A percentile compares a stretch with the other conserved stretches of the same genome.
phyloP scores from a whole-genome alignment of 208 protist species.

The Blechomonas ayalai region DNA sequence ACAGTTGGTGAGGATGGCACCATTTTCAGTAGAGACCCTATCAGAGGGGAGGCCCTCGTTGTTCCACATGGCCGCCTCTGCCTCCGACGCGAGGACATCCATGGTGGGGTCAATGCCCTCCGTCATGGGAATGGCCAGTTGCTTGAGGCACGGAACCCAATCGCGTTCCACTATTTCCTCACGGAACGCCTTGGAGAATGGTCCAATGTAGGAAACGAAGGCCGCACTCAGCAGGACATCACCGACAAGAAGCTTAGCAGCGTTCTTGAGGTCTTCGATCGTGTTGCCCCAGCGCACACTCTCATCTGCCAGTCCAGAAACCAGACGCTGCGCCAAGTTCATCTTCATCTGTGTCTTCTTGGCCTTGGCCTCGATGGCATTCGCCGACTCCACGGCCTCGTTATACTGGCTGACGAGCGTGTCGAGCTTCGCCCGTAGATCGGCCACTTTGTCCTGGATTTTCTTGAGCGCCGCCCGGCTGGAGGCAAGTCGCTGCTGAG shows the following conservation, averaged over 20 bases:
- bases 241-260: constrained; percentile 90
- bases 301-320: constrained; percentile 95
- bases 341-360: constrained; percentile 93
- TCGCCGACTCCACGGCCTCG: constrained; percentile 90
- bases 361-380: constrained; percentile 89
- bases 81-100: constrained; percentile 89
- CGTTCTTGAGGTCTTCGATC: constrained; percentile 89
- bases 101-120: constrained; percentile 90
- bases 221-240: constrained; percentile 96
- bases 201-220: constrained; percentile 98
- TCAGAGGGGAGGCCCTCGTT: constrained; percentile 97
- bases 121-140: constrained; percentile 91
- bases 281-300: constrained; percentile 95
- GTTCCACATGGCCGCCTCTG: constrained; percentile 94
- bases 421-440: constrained; percentile 93
- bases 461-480: constrained; percentile 89
- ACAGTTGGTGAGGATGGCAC: constrained; percentile 93
- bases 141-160: constrained; percentile 90
- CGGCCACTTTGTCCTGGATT: constrained; percentile 92
- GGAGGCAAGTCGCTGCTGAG: constrained; percentile 84
- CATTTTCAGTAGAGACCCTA: constrained; percentile 96
- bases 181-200: constrained; percentile 96
- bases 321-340: constrained; percentile 92
- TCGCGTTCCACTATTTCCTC: constrained; percentile 88
- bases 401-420: constrained; percentile 92